Evolutionary conservation across 129 eudicot genomes (phyloP).

Genomic region (Ambrosia trifida): DNA sequence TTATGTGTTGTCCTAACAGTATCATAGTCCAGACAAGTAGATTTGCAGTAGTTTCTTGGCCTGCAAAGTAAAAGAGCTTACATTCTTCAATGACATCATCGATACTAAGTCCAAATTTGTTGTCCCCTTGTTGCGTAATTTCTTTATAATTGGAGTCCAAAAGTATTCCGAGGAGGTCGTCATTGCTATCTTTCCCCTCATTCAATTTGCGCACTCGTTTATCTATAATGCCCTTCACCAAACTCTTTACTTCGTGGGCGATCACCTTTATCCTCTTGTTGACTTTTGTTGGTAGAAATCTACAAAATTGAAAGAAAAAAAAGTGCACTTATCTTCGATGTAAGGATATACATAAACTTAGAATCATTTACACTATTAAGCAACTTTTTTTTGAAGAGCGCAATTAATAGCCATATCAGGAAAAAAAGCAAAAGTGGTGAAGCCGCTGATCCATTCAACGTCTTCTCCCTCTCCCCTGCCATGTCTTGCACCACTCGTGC

Average conservation of each 20-base stretch:
- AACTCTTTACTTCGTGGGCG: constrained; percentile 8
- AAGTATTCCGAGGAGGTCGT: constrained; percentile 12
- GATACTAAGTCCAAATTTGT: constrained; percentile 22
- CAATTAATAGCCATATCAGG: no score
- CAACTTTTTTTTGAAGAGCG: no score
- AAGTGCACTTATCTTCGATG: no score
- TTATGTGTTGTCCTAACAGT: constrained; percentile 30
- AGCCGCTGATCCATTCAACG: no score
- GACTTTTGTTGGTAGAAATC: constrained; percentile 16
- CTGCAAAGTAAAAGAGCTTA: constrained; percentile 50
- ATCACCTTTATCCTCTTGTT: constrained; percentile 16
- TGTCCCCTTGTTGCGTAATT: constrained; percentile 3
- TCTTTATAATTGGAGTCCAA: constrained; percentile 19
- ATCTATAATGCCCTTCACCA: background rate
- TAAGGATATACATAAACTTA: no score
- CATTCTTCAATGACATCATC: constrained; percentile 50
- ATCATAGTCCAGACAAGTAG: constrained; percentile 50
- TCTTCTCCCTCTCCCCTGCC: no score
- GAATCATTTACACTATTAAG: no score
- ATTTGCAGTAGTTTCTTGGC: constrained; percentile 45
- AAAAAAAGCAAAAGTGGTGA: no score
- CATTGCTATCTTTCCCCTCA: background rate
- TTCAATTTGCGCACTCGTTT: background rate
- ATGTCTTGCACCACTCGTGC: no score
- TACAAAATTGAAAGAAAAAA: background rate